Conservation (phyloP, 805 yeast species). For the Kazachstania africana region DNA sequence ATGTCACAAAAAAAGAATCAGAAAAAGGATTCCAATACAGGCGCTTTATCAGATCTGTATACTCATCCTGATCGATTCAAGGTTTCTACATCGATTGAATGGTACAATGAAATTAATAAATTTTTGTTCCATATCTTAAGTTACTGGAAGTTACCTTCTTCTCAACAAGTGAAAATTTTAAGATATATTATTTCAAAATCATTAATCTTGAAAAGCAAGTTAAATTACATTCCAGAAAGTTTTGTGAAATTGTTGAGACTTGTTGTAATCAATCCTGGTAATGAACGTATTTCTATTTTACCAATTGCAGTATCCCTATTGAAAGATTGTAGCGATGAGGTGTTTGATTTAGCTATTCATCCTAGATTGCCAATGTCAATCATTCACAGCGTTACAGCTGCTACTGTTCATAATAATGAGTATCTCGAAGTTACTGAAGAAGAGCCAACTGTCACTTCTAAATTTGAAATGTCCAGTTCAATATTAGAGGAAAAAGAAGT, state of each 20-base stretch:
- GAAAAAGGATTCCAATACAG: conserved; percentile 33
- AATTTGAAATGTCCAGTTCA: too few species aligned
- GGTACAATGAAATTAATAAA: conserved; percentile 20
- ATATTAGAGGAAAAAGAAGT: too few species aligned
- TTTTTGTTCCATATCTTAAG: conserved; percentile 42
- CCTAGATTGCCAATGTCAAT: conserved; percentile 58
- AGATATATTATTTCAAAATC: conserved; percentile 32
- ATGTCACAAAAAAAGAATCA: conserved; percentile 24
- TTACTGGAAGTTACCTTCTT: conserved; percentile 43
- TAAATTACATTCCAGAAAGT: conserved; percentile 19
- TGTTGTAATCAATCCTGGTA: conserved; percentile 59
- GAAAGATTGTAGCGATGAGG: conserved; percentile 33
- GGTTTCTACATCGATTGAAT: conserved; percentile 29
- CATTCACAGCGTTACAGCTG: conserved; percentile 13
- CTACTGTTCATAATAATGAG: background rate
- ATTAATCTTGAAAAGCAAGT: conserved; percentile 20
- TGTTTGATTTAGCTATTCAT: conserved; percentile 50
- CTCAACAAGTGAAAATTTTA: conserved; percentile 49
- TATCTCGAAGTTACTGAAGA: background rate
- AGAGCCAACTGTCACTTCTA: too few species aligned
- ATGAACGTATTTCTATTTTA: conserved; percentile 47
- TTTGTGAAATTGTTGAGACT: conserved; percentile 35
- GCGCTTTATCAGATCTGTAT: conserved; percentile 53
- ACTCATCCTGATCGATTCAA: conserved; percentile 52
- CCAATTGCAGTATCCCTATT: conserved; percentile 56